Conservation (phyloP, 1,284 basidiomycete genomes). For the Ustilago esculenta region DNA sequence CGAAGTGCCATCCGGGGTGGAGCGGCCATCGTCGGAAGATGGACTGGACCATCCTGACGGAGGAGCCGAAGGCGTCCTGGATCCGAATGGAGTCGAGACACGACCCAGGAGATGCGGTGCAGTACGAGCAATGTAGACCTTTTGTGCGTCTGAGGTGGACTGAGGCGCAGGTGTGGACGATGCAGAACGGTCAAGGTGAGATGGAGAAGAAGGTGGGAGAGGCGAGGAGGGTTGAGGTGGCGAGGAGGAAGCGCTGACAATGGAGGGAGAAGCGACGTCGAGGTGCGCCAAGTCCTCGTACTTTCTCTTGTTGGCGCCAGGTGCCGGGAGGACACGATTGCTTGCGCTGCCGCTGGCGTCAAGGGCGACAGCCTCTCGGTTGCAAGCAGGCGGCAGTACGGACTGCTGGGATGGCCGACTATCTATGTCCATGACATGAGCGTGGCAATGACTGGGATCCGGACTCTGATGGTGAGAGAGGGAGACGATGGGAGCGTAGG, state of each 20-base stretch:
- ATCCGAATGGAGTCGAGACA: conserved; percentile 11
- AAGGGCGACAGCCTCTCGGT: not conserved
- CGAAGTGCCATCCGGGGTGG: conserved; percentile 18
- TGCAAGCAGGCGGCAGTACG: not conserved
- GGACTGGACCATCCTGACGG: conserved; percentile 37
- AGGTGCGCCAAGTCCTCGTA: conserved; percentile 21
- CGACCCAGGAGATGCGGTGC: conserved; percentile 53
- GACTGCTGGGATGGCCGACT: not conserved
- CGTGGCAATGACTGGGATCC: not conserved
- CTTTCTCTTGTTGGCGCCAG: conserved; percentile 28
- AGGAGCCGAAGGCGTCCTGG: conserved; percentile 26
- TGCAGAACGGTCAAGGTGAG: conserved; percentile 13
- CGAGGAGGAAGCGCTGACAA: conserved; percentile 3
- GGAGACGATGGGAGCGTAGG: not conserved
- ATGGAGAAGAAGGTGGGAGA: conserved; percentile 1
- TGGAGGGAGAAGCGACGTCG: not conserved
- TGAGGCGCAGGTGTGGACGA: conserved; percentile 28
- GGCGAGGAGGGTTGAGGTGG: conserved; percentile 12
- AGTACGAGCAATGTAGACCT: conserved; percentile 51
- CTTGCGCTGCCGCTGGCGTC: not conserved
- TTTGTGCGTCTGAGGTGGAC: conserved; percentile 25
- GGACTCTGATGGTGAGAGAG: not conserved
- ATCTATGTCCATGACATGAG: conserved; percentile 30
- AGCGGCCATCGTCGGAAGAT: conserved; percentile 33
- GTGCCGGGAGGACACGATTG: not conserved